Base-by-base conservation (phyloP, 805 yeast species). In the Debaryomyces hansenii region DNA sequence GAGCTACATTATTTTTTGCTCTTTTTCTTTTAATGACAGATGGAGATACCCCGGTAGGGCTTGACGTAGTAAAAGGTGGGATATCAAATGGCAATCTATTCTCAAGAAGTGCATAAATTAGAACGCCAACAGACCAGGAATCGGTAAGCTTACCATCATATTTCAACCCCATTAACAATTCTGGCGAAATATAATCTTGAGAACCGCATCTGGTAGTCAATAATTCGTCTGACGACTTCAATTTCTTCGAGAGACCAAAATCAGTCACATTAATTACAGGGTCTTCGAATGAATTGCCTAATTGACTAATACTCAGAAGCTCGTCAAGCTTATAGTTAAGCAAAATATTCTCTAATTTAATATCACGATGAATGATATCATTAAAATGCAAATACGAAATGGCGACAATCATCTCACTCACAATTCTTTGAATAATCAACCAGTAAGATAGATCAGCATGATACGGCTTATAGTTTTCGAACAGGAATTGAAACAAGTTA, bases 141-240 rank as follows among this genome's bases (percentile, higher is more conserved):
- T 94, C 99, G 41, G 94, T 85, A 52, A 88, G 82, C 43, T 87
- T 78, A 10, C 99, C 99, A 58, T 92, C 92, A 60, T 94, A 94
- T 5, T 90, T 85, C 46, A 88, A 74, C 1, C 98, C 98, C 82
- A 94, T 80, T 33, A 94, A 70, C 20, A 94, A 68, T 60, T 94
- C 99, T 0, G 99, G 99, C 0, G 97, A 85, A 5, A 94, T 96
- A 58, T 94, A 94, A 62, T 94, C 99, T 52, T 89, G 97, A 1
- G 96, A 88, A 0, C 99, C 99, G 64, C 99, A 94, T 50, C 98
- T 69, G 1, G 98, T 92, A 2, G 87, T 78, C 20, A 95, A 74
- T 47, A 85, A 56, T 20, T 90, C 87, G 52, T 79, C 72, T 1
- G 70, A 75, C 1, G 81, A 78, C 41, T 78, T 82, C 20, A 92